Conservation (phyloP, 805 yeast species). For the Metschnikowia chrysomelidarum region DNA sequence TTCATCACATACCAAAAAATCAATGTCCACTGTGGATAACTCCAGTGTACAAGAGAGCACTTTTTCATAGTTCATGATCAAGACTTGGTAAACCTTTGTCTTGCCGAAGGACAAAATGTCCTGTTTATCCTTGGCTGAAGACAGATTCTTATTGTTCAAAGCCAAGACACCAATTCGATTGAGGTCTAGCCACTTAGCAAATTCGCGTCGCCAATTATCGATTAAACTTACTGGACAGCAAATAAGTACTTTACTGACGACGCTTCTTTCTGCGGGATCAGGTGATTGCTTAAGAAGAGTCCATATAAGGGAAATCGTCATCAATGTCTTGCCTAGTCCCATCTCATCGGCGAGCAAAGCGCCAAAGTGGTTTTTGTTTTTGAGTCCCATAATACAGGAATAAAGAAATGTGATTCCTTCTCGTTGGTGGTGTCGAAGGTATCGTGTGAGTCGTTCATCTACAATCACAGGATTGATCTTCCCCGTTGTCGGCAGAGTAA, state of each 20-base stretch:
- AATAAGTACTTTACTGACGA: slow-evolving; percentile 60
- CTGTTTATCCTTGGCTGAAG: slow-evolving; percentile 52
- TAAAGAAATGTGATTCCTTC: slow-evolving; percentile 83
- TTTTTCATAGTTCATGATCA: slow-evolving; percentile 88
- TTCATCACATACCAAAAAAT: slow-evolving; percentile 86
- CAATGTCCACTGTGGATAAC: slow-evolving; percentile 48
- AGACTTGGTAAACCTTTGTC: slow-evolving; percentile 73
- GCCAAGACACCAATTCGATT: slow-evolving; percentile 67
- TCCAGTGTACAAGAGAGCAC: slow-evolving; percentile 54
- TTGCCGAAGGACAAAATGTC: slow-evolving; percentile 60
- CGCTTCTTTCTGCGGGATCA: slow-evolving; percentile 24
- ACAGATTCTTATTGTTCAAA: slow-evolving; percentile 44
- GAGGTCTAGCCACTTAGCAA: slow-evolving; percentile 80
- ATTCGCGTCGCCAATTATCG: slow-evolving; percentile 84
- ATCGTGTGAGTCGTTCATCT: slow-evolving; percentile 53
- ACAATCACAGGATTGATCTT: slow-evolving; percentile 42
- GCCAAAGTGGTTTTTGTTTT: slow-evolving; percentile 54
- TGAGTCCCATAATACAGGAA: slow-evolving; percentile 75
- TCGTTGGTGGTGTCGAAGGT: slow-evolving; percentile 79
- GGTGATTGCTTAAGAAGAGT: slow-evolving; percentile 74
- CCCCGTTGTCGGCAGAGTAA: not conserved
- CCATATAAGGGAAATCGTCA: slow-evolving; percentile 82
- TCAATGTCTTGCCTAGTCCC: slow-evolving; percentile 89
- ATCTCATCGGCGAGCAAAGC: slow-evolving; percentile 93
- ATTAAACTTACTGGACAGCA: slow-evolving; percentile 92